Evolutionary conservation across 2,329 filamentous ascomycete genomes (phyloP).

Genomic region (Colletotrichum costaricense): DNA sequence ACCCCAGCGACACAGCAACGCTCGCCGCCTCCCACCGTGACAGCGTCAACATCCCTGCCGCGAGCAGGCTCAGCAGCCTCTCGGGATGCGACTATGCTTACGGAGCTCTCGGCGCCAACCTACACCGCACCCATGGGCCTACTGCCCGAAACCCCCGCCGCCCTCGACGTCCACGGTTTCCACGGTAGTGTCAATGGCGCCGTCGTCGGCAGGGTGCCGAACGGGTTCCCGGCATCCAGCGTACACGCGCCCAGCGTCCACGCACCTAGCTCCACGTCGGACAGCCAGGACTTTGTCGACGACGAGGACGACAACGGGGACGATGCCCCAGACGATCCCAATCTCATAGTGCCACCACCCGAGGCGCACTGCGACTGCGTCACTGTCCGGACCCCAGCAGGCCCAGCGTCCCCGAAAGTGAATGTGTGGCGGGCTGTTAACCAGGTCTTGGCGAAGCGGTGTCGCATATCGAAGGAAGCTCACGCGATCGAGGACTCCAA

Average conservation of each 20-base stretch:
- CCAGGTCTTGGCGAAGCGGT: constrained; percentile 32
- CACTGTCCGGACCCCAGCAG: not conserved
- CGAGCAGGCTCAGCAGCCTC: not conserved
- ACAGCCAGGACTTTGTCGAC: constrained; percentile 19
- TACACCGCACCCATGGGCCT: not conserved
- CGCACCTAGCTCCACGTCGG: constrained; percentile 22
- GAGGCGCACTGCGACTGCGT: constrained; percentile 22
- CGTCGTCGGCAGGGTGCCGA: constrained; percentile 6
- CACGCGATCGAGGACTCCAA: constrained; percentile 38
- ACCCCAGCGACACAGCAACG: not conserved
- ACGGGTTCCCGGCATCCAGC: not conserved
- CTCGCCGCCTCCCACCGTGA: not conserved
- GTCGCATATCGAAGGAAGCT: constrained; percentile 23
- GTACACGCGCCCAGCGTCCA: constrained; percentile 13
- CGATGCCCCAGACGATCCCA: constrained; percentile 1
- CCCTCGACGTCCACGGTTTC: not conserved
- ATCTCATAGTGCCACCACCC: constrained; percentile 19
- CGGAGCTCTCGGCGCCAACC: not conserved
- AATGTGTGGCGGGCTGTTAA: constrained; percentile 44
- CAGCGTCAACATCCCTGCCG: constrained; percentile 5
- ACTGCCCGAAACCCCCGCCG: not conserved
- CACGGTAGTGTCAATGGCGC: not conserved
- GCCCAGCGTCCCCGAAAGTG: not conserved
- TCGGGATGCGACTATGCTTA: not conserved
- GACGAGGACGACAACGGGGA: constrained; percentile 1